A percentile compares a stretch with the other conserved stretches of the same genome.
Conservation (phyloP, 2,329 filamentous ascomycete species). For the Grosmannia clavigera region DNA sequence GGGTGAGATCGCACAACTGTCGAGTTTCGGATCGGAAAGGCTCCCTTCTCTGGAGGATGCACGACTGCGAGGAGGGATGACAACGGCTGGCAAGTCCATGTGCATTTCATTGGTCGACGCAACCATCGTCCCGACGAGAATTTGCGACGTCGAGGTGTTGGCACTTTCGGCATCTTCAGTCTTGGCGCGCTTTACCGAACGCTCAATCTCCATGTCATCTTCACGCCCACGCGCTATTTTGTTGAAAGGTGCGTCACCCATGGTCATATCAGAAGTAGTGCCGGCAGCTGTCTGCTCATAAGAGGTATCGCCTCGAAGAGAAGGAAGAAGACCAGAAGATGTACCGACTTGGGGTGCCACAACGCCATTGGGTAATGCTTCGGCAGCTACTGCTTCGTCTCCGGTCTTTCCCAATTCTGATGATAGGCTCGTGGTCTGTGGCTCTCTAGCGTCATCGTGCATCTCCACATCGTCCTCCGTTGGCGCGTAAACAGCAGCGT, state of each 20-base stretch:
- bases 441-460: neutral
- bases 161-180: slow-evolving; percentile 29
- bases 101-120: slow-evolving; percentile 11
- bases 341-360: neutral
- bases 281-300: slow-evolving; percentile 17
- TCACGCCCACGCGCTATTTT: slow-evolving; percentile 69
- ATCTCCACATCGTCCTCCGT: neutral
- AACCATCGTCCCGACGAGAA: neutral
- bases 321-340: slow-evolving; percentile 10
- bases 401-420: neutral
- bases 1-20: slow-evolving; percentile 39
- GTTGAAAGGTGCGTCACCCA: slow-evolving; percentile 31
- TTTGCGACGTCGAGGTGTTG: slow-evolving; percentile 8
- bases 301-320: slow-evolving; percentile 18
- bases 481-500: neutral
- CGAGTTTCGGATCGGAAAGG: slow-evolving; percentile 30
- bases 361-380: neutral
- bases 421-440: neutral
- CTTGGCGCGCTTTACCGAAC: slow-evolving; percentile 68
- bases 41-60: slow-evolving; percentile 22
- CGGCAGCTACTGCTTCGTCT: neutral
- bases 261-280: slow-evolving; percentile 25
- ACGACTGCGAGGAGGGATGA: slow-evolving; percentile 15
- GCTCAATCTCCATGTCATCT: slow-evolving; percentile 54
- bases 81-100: slow-evolving; percentile 14